Evolutionary conservation across 768 basidiomycete genomes (phyloP), one percentile per base, ranked within the genome.

Genomic region (Strobilomyces confusus): DNA sequence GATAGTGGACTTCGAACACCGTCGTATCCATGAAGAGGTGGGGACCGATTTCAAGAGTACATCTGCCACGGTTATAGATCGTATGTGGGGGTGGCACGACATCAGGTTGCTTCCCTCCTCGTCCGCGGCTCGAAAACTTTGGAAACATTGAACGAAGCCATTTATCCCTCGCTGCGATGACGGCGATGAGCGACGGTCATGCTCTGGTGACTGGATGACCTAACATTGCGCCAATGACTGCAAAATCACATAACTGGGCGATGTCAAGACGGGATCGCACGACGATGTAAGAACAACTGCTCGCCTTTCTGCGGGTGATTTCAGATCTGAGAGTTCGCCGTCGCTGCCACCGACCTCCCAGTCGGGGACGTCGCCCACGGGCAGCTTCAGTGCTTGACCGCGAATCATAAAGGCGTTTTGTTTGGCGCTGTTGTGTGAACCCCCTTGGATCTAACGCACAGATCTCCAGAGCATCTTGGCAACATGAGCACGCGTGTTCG

Each of bases 1-100:
- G 75, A 68, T 90, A 91, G 62, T 83, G 79, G 9, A 87, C 85
- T 69, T 92, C 87, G 57, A 82, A 89, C 54, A 92, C 73, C 0
- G 78, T 73, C 0, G 88, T 89, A 22, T 84, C 80, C 32, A 73
- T 63, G 61, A 92, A 92, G 25, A 75, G 70, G 66, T 89, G 88
- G 14, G 90, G 90, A 6, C 89, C 90, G 30, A 92, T 81, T 59
- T 81, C 76, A 34, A 93, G 67, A 50, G 85, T 80, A 65, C 84
- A 91, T 63, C 75, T 80, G 42, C 87, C 88, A 33, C 84, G 75
- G 30, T 75, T 75, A 58, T 81, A 80, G 50, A 84, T 79, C 1
- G 80, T 84, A 63, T 89, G 86, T 0, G 86, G 82, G 3, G 86
- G 86, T 37, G 81, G 82, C 23, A 72, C 65, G 20, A 77, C 71